Evolutionary conservation across 176 grass and related monocot genomes (phyloP), one percentile per base, ranked within the genome.

Genomic region (Tuctoria greenei): DNA sequence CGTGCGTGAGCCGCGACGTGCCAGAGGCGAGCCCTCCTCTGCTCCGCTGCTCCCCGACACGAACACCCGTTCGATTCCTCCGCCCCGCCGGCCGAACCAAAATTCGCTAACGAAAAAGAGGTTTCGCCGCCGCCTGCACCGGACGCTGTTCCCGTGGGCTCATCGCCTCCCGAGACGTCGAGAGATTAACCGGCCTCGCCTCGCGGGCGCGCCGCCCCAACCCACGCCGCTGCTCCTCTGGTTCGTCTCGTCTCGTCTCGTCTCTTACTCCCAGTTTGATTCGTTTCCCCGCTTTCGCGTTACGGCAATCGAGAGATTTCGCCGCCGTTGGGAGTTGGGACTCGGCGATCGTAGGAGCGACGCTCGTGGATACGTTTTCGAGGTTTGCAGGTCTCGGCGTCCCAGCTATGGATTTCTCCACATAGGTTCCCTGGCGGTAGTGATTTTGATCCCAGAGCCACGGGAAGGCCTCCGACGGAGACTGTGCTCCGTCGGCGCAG

Each of bases 1-100:
- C 70, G 70, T 81, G 77, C 70, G 70, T 81, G 77, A 49, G 69
- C 76, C 24, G 67, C 70, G 49, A 69, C 77, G 84, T 69, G 72
- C 51, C 66, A n/a, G n/a, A n/a, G n/a, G n/a, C 31, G 57, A 59
- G 50, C 62, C 27, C 25, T 23, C 21, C 41, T 13, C 42, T 12
- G 10, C 23, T 35, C 3, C 31, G 31, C 31, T 31, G 2, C 40
- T 13, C 16, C 23, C 41, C 35, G 21, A 14, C 9, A 13, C 36
- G 15, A 7, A 13, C 60, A 40, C 50, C 52, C 31, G 31, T 60
- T 82, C 85, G 74, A 67, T 78, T 24, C 60, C 73, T 77, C 71
- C 68, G 39, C 60, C 38, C 15, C 16, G 59, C 75, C 63, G 66
- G 23, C 21, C 57, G 26, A 81, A 38, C 13, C 76, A 24, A 15